Evolutionary conservation across 768 basidiomycete genomes (phyloP), one percentile per base, ranked within the genome.

Genomic region (Tricholoma sp.): DNA sequence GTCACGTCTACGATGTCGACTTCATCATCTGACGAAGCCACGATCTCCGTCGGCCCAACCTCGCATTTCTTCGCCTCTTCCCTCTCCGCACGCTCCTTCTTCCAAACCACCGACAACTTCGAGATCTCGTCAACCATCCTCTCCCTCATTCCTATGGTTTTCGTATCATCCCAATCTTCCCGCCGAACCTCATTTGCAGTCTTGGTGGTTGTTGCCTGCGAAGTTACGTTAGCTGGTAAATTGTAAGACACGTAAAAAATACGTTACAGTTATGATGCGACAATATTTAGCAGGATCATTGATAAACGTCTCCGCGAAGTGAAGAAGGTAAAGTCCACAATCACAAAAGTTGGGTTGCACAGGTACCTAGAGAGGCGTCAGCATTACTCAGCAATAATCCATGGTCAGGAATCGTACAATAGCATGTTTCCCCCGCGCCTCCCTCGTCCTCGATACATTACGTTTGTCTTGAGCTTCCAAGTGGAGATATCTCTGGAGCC

Each of bases 271-370:
- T 49, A 91, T 86, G 31, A 78, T 70, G 8, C 75, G 61, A 53
- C 77, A 74, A 57, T 85, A 82, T 16, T 71, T 66, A 0, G 69
- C 65, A 0, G 92, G 88, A 54, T 88, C 72, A 7, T 67, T 72
- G 70, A 97, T 82, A 66, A 98, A 91, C 0, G 82, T 83, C 63
- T 85, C 76, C 7, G 86, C 89, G 52, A 92, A 92, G 66, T 98
- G 94, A 10, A 98, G 75, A 11, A 98, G 78, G 69, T 91, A 99
- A 27, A 97, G 68, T 5, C 97, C 97, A 63, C 97, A 99, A 69
- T 98, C 95, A 65, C 86, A 91, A 61, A 77, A 91, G 67, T 98
- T 98, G 14, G 84, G 83, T 67, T 99, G 97, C 21, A 76, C 74
- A 3, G 96, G 96, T 3, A 94, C 91, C 92, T 96, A 61, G 14